Base-by-base conservation (phyloP, 805 yeast genomes). In the Hanseniaspora nectarophila region DNA sequence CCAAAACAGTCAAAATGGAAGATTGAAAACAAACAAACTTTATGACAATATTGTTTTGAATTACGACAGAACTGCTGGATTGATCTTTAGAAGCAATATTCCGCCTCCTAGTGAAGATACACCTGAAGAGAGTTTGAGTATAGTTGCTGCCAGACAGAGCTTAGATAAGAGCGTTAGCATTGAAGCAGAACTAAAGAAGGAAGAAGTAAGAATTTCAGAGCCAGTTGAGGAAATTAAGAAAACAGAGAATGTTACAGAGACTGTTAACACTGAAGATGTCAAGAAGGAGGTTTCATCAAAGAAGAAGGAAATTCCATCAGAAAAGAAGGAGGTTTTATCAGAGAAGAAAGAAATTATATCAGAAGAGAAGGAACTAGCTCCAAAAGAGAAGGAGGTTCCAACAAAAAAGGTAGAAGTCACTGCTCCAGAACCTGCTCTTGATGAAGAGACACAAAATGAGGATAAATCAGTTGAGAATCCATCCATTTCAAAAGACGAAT, bases 91-190 rank as follows among this genome's bases (percentile, higher is more conserved):
- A 38, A 62, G 68, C 8, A 63, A 62, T 49, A 67, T 65, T 2
- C 67, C 68, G 6, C 70, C 70, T 2, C 68, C 68, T 5, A 43
- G 34, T 20, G 53, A 48, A 23, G 40, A 40, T 32, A 31, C 23
- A 4, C 29, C 16, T 23, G 43, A 18, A 33, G 34, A 16, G 47
- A 37, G 40, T 37, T 23, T 37, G 44, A 57, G 45, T 34, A 48
- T 45, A 31, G 57, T 54, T 21, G 54, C 49, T 31, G 37, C 34
- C 21, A 47, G 48, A 26, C 39, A 52, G 12, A 67, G 63, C 54
- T 68, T 68, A 52, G 69, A 67, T 54, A 67, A 64, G 54, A 62
- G 62, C 49, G n/a, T n/a, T n/a, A n/a, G n/a, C n/a, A n/a, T 51
- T 63, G 40, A 64, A 20, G 64, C 57, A 31, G 63, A 61, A 20